phyloP scores from a whole-genome alignment of 331 rosid species.

The Cucumis variabilis region DNA sequence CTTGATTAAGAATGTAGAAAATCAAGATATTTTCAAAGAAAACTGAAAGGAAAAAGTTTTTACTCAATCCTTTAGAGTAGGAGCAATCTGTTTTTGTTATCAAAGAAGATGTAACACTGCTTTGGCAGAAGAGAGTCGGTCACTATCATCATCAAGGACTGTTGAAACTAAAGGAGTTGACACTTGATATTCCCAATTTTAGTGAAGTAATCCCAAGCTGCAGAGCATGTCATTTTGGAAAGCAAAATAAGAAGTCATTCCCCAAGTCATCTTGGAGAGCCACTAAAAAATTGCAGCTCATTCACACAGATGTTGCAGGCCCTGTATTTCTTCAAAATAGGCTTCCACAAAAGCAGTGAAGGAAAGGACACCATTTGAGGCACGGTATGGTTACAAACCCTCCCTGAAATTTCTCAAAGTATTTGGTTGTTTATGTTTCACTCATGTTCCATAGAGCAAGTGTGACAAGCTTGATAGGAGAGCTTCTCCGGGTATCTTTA shows the following conservation, averaged over 20 bases:
- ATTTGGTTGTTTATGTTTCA: no score
- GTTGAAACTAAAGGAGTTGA: not conserved
- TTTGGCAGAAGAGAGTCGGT: constrained; percentile 27
- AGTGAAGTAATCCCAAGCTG: not conserved
- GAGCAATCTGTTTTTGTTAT: constrained; percentile 7
- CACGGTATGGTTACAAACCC: no score
- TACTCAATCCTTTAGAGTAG: constrained; percentile 66
- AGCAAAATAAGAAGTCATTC: not conserved
- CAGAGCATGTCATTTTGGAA: constrained; percentile 18
- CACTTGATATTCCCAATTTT: not conserved
- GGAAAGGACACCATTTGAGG: not conserved
- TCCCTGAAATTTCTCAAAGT: no score
- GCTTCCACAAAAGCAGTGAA: not conserved
- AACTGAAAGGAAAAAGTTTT: not conserved
- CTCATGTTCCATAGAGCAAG: no score
- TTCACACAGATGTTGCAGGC: constrained; percentile 1
- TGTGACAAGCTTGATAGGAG: no score
- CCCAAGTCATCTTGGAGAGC: constrained; percentile 6
- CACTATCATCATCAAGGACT: constrained; percentile 19
- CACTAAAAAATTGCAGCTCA: constrained; percentile 12
- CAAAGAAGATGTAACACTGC: not conserved
- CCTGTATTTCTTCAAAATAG: not conserved
- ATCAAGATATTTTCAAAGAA: not conserved
- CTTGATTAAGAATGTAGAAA: not conserved
- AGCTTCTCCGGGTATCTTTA: no score